Percentiles rank a stretch among this genome's conserved stretches.
These are phyloP conservation scores for Oehlia diaphana DNA, from an alignment of 192 early-diverging fungal species.

Conservation along the genomic window DNA sequence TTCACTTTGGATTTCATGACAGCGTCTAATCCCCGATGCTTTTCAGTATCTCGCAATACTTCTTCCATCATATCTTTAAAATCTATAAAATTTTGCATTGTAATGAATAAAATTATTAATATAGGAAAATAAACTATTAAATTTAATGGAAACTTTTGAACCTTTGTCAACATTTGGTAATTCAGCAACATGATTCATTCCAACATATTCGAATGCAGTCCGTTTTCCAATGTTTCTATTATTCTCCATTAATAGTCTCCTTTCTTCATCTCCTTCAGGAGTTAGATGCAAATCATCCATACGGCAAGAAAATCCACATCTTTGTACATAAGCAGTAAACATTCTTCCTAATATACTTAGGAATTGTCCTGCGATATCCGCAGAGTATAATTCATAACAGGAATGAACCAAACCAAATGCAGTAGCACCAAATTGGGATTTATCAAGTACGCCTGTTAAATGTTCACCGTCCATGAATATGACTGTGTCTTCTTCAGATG, in stretches of 20 bases:
- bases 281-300: slow-evolving; percentile 98
- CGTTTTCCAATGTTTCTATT: slow-evolving; percentile 65
- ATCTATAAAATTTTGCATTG: slow-evolving; percentile 39
- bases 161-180: background rate
- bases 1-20: slow-evolving; percentile 85
- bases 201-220: slow-evolving; percentile 75
- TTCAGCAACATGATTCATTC: slow-evolving; percentile 42
- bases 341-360: slow-evolving; percentile 88
- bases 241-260: slow-evolving; percentile 70
- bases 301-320: slow-evolving; percentile 91
- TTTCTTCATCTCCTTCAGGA: slow-evolving; percentile 70
- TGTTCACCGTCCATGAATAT: slow-evolving; percentile 87
- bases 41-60: slow-evolving; percentile 80
- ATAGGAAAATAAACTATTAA: background rate
- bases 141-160: background rate
- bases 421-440: slow-evolving; percentile 94
- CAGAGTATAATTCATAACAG: slow-evolving; percentile 93
- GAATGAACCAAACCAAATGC: slow-evolving; percentile 93
- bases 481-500: slow-evolving; percentile 82
- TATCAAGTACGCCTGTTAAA: slow-evolving; percentile 92
- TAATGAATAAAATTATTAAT: background rate
- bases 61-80: slow-evolving; percentile 78
- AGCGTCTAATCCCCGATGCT: slow-evolving; percentile 86
- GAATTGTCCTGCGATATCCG: slow-evolving; percentile 84
- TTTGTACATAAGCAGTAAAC: slow-evolving; percentile 88